Evolutionary conservation across 176 grass and related monocot genomes (phyloP), one percentile per base, ranked within the genome.

Genomic region (Avena insularis): DNA sequence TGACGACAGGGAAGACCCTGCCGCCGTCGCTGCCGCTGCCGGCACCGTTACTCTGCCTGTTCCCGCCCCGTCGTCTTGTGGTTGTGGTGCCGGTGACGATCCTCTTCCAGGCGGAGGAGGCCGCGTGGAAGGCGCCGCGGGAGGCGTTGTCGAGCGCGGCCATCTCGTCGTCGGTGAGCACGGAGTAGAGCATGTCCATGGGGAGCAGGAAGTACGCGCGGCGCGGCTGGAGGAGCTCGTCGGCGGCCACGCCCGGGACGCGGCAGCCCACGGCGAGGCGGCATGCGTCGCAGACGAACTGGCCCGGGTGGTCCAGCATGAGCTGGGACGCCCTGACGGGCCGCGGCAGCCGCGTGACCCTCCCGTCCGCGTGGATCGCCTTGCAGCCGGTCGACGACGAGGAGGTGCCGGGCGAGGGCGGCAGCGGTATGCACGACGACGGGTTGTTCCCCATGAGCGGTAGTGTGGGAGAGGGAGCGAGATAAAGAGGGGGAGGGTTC

Each of bases 91-190:
- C 55, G 90, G 75, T 81, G 70, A 53, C 61, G 90, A 84, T 91
- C 90, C 90, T 81, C 77, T 61, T 85, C 91, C 81, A 89, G 9
- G 82, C 51, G 21, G 84, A 70, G n/a, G 88, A 58, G 33, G 62
- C 79, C 19, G 87, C 83, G 3, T 71, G 46, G 55, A 90, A 54
- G 55, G 90, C 73, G 49, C 73, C 90, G 82, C 84, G 91, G 65
- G 71, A 80, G 2, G 50, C 16, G 4, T 50, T 27, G 10, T 94
- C 79, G 46, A 96, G 86, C 40, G 87, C 78, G 80, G 86, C 87
- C 94, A 94, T 93, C 90, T 98, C 97, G 23, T 96, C 97, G 58
- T 93, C 83, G 20, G 97, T 98, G 87, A 98, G 97, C 65, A 98
- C 94, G 65, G 97, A 98, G 89, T 96, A 98, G 60, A 98, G 87